A percentile compares a stretch with the other conserved stretches of the same genome.
Conservation (phyloP, 1,284 basidiomycete species). For the Singerocomus rubriflavus region DNA sequence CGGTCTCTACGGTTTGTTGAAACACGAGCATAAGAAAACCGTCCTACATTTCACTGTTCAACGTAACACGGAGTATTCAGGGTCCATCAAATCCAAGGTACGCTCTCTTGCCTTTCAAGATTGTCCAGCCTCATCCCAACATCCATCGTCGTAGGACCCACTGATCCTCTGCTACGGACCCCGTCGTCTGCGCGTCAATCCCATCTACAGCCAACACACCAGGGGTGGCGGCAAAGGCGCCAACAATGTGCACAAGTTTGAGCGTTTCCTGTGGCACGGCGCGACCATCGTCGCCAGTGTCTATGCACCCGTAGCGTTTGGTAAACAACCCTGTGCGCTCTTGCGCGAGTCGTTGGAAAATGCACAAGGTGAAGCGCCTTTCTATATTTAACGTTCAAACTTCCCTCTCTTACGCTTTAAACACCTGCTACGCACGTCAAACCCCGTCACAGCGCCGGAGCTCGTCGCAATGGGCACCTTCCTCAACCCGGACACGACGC, state of each 20-base stretch:
- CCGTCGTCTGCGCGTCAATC: conserved; percentile 79
- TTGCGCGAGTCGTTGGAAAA: conserved; percentile 59
- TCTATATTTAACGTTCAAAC: background rate
- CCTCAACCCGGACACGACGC: conserved; percentile 85
- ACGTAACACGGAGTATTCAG: conserved; percentile 93
- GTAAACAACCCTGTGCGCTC: conserved; percentile 77
- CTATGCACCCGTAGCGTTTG: conserved; percentile 89
- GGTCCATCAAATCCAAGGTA: conserved; percentile 88
- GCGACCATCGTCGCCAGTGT: conserved; percentile 80
- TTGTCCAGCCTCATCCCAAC: background rate
- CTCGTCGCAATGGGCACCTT: conserved; percentile 92
- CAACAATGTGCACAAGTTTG: conserved; percentile 98
- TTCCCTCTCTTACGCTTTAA: too few relatives aligned
- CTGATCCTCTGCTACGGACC: conserved; percentile 89
- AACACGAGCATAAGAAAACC: conserved; percentile 96
- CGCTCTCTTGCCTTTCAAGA: conserved; percentile 1
- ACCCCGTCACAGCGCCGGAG: conserved; percentile 54
- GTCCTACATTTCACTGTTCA: conserved; percentile 93
- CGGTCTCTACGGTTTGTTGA: conserved; percentile 81
- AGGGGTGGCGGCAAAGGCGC: conserved; percentile 85
- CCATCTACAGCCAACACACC: conserved; percentile 91
- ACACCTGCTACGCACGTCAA: too few relatives aligned
- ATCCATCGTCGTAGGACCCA: conserved; percentile 59
- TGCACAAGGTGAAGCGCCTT: conserved; percentile 47
- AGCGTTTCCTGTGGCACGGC: conserved; percentile 87